Conservation (phyloP, 2,329 filamentous ascomycete species). For the Calonectria pteridis region DNA sequence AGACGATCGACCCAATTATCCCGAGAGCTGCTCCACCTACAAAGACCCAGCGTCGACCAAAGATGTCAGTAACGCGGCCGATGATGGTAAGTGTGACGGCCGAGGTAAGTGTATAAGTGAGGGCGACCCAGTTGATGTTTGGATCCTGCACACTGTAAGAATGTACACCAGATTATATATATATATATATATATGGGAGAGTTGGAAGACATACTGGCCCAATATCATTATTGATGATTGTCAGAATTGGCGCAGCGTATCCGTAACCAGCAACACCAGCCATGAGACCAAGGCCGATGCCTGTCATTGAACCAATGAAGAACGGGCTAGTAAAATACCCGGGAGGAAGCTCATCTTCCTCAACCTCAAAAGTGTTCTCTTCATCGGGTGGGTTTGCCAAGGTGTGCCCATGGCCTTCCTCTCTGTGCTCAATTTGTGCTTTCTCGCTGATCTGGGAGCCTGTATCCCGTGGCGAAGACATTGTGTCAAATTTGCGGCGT, state of each 20-base stretch:
- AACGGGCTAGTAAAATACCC: slow-evolving; percentile 44
- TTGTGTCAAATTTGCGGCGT: background rate
- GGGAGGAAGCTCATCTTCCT: slow-evolving; percentile 36
- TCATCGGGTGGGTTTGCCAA: slow-evolving; percentile 20
- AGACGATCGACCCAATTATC: slow-evolving; percentile 53
- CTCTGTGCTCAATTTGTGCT: slow-evolving; percentile 9
- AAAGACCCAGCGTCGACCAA: slow-evolving; percentile 46
- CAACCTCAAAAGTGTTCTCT: slow-evolving; percentile 33
- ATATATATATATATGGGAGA: background rate
- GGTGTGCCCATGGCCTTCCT: background rate
- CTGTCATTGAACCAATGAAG: slow-evolving; percentile 44
- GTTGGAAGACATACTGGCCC: slow-evolving; percentile 25
- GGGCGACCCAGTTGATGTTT: slow-evolving; percentile 47
- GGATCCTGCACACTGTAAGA: slow-evolving; percentile 25
- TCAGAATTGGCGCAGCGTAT: slow-evolving; percentile 39
- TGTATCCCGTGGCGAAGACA: slow-evolving; percentile 5
- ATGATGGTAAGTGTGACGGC: slow-evolving; percentile 44
- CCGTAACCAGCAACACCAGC: slow-evolving; percentile 46
- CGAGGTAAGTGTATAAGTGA: slow-evolving; percentile 46
- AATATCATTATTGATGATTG: slow-evolving; percentile 37
- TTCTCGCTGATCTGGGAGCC: slow-evolving; percentile 26
- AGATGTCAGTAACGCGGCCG: slow-evolving; percentile 45
- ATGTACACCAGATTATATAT: background rate
- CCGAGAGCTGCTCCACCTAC: slow-evolving; percentile 47
- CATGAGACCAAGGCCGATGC: slow-evolving; percentile 42